Percentiles rank a stretch among this genome's conserved stretches.
Conservation (phyloP, 164 flowering plant genomes). For the Protea cynaroides region DNA sequence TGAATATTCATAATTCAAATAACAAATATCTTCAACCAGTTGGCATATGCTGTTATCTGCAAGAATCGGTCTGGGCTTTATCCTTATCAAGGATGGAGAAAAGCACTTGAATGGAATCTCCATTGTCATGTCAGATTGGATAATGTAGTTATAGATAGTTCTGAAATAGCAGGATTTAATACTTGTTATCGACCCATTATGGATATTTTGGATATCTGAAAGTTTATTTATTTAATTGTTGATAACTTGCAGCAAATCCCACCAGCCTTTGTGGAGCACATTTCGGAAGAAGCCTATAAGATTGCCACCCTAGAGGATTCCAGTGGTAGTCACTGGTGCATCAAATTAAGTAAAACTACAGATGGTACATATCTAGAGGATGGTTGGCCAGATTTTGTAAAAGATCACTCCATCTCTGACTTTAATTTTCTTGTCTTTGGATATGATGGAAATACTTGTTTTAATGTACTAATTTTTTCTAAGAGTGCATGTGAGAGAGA, state of each 20-base stretch:
- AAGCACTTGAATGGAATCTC: too few relatives aligned
- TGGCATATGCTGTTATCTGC: too few relatives aligned
- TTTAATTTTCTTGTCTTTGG: conserved; percentile 17
- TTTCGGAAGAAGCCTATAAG: conserved; percentile 4
- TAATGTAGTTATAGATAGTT: too few relatives aligned
- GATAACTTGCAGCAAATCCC: conserved; percentile 17
- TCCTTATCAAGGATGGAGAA: too few relatives aligned
- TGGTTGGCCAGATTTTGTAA: conserved; percentile 18
- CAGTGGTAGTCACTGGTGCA: conserved; percentile 16
- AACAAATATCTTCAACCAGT: too few relatives aligned
- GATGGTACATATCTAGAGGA: conserved; percentile 6
- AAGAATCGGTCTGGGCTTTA: too few relatives aligned
- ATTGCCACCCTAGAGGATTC: conserved; percentile 17
- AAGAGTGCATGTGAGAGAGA: conserved; percentile 15
- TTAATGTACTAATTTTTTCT: conserved; percentile 15
- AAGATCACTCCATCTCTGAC: conserved; percentile 13
- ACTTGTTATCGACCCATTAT: too few relatives aligned
- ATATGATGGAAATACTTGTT: conserved; percentile 21
- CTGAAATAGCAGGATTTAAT: too few relatives aligned
- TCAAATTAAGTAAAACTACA: background rate
- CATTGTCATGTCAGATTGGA: too few relatives aligned
- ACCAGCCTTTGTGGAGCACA: conserved; percentile 9
- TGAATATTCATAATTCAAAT: too few relatives aligned
- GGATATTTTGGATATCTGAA: background rate
- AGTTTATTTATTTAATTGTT: background rate